Evolutionary conservation across 345 rosid genomes (phyloP).

Genomic region (Cardamine occulta): DNA sequence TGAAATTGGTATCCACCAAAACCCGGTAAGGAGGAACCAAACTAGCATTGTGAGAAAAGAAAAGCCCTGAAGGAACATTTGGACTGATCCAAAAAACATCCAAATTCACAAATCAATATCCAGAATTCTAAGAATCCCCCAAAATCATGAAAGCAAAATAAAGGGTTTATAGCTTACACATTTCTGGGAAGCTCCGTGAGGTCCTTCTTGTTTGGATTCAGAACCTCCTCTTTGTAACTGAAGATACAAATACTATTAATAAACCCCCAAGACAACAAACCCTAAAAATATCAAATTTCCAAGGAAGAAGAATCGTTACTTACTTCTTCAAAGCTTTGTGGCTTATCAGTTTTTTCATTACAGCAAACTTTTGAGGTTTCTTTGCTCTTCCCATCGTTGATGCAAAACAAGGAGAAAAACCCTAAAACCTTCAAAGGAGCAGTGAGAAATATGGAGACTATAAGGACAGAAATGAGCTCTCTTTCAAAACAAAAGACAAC

Average conservation of each 20-base stretch:
- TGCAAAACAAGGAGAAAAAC: not conserved
- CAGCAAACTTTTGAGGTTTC: slow-evolving; percentile 75
- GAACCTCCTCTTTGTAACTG: slow-evolving; percentile 85
- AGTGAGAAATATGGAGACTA: not conserved
- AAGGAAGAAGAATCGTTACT: slow-evolving; percentile 20
- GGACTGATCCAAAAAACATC: slow-evolving; percentile 52
- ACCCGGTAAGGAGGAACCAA: slow-evolving; percentile 93
- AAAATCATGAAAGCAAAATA: not conserved
- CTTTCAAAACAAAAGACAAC: not conserved
- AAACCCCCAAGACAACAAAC: not conserved
- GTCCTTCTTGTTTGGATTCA: slow-evolving; percentile 87
- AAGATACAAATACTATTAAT: not conserved
- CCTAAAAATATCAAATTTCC: not conserved
- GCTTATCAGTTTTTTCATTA: slow-evolving; percentile 76
- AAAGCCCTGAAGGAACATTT: slow-evolving; percentile 88
- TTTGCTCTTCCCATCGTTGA: slow-evolving; percentile 78
- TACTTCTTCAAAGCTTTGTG: slow-evolving; percentile 73
- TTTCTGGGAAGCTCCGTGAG: slow-evolving; percentile 80
- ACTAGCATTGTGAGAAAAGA: slow-evolving; percentile 73
- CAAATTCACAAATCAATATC: not conserved
- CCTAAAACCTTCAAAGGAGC: not conserved
- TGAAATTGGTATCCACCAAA: slow-evolving; percentile 93
- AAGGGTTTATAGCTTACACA: slow-evolving; percentile 59
- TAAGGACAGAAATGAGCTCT: not conserved
- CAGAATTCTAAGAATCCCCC: not conserved